Evolutionary conservation across 23 red algal genomes (phyloP).

Genomic region (Pyropia yezoensis): DNA sequence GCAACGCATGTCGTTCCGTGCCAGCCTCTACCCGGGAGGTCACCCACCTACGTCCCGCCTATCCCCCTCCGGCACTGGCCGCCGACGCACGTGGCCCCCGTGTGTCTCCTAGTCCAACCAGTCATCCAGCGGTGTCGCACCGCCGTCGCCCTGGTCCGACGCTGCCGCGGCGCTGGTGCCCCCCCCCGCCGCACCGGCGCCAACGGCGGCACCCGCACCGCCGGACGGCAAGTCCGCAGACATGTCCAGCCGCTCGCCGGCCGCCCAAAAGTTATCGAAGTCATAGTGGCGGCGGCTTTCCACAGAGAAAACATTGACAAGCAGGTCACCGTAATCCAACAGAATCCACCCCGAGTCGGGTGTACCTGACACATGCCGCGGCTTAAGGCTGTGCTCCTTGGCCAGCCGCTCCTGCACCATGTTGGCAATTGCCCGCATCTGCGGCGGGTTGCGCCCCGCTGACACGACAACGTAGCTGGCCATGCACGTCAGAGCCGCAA

Average conservation of each 20-base stretch:
- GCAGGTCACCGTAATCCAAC: conserved; percentile 91
- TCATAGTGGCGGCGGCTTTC: conserved; percentile 70
- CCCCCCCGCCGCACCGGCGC: not conserved
- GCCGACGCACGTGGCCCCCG: too few species aligned
- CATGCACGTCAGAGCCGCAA: conserved; percentile 60
- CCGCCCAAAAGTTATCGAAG: conserved; percentile 67
- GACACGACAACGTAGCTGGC: conserved; percentile 73
- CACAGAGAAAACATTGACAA: conserved; percentile 79
- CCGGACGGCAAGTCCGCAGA: conserved; percentile 34
- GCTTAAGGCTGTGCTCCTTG: conserved; percentile 32
- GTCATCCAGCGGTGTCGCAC: conserved; percentile 20
- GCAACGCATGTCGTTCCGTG: too few species aligned
- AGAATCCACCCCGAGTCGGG: conserved; percentile 81
- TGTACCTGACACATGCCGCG: conserved; percentile 25
- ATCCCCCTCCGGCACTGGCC: too few species aligned
- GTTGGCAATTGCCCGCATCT: conserved; percentile 82
- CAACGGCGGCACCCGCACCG: conserved; percentile 5
- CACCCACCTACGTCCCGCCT: too few species aligned
- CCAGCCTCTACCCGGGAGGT: too few species aligned
- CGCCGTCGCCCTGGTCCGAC: too few species aligned
- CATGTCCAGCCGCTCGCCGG: conserved; percentile 63
- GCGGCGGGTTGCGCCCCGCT: conserved; percentile 57
- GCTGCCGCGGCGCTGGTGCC: too few species aligned
- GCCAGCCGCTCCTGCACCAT: conserved; percentile 64
- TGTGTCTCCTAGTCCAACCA: conserved; percentile 27